Conservation (phyloP, 78 protist genomes). For the Trichosphaerium sp. region DNA sequence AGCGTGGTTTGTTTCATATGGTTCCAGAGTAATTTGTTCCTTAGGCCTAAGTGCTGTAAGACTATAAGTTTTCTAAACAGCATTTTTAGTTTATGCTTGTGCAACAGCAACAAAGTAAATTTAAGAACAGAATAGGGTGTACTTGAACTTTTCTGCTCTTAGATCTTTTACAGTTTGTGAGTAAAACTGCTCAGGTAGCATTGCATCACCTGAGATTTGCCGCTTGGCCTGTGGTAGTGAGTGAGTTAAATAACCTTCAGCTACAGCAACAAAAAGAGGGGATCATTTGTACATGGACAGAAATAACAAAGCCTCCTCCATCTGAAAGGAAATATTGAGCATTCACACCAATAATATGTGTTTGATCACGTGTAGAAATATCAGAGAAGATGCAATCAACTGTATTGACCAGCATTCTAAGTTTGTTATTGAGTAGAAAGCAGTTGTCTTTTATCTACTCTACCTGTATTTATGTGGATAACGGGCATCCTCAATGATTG, state of each 20-base stretch:
- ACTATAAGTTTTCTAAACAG: no score
- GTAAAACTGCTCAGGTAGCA: constrained; percentile 91
- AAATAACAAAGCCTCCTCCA: constrained; percentile 95
- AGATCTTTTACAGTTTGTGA: constrained; percentile 84
- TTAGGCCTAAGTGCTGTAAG: no score
- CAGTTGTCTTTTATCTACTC: no score
- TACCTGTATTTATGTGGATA: constrained; percentile 85
- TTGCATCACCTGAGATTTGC: no score
- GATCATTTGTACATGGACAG: no score
- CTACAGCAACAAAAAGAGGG: not conserved
- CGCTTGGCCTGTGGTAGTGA: constrained; percentile 94
- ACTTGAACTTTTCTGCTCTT: constrained; percentile 59
- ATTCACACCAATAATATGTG: constrained; percentile 96
- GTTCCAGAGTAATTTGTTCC: constrained; percentile 95
- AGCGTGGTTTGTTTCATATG: constrained; percentile 99
- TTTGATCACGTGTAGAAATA: constrained; percentile 99
- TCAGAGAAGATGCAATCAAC: constrained; percentile 97
- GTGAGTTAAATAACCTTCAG: constrained; percentile 57
- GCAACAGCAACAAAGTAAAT: no score
- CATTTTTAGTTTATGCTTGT: no score
- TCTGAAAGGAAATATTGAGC: constrained; percentile 97
- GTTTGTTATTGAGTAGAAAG: not conserved
- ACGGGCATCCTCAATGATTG: constrained; percentile 99
- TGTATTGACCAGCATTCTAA: constrained; percentile 96
- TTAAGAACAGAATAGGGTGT: no score